Percentiles rank a stretch among this genome's conserved stretches.
Evolutionary conservation across 2,329 filamentous ascomycete species (phyloP).

Genomic region (Trichophyton rubrum): DNA sequence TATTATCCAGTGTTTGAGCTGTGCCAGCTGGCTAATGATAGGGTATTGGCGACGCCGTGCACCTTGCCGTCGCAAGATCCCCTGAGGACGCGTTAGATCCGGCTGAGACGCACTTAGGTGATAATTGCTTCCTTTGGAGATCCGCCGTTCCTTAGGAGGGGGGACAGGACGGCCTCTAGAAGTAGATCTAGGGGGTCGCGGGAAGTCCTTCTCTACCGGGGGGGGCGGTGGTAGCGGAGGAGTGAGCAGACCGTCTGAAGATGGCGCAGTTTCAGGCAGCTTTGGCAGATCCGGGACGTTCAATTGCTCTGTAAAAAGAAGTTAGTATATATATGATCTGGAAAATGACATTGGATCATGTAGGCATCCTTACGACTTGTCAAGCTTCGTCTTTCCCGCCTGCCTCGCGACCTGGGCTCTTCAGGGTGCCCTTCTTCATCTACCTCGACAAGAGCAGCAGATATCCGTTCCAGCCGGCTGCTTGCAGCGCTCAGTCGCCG

Average conservation of each 20-base stretch:
- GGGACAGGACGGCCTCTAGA: constrained; percentile 65
- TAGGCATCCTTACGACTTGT: constrained; percentile 34
- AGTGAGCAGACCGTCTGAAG: constrained; percentile 24
- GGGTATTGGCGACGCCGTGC: constrained; percentile 48
- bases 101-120: constrained; percentile 66
- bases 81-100: constrained; percentile 46
- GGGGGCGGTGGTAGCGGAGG: constrained; percentile 45
- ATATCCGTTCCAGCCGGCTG: constrained; percentile 69
- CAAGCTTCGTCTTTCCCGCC: constrained; percentile 62
- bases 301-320: constrained; percentile 35
- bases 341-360: constrained; percentile 53
- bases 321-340: constrained; percentile 41
- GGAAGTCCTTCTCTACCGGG: constrained; percentile 63
- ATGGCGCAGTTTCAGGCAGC: constrained; percentile 48
- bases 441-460: constrained; percentile 63
- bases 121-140: constrained; percentile 70
- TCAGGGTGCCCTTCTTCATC: constrained; percentile 57
- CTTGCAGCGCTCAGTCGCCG: constrained; percentile 80
- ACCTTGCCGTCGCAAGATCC: constrained; percentile 43
- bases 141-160: constrained; percentile 74
- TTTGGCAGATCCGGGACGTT: constrained; percentile 62
- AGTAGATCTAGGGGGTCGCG: constrained; percentile 58
- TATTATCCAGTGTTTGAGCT: constrained; percentile 61
- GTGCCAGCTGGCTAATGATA: constrained; percentile 54
- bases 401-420: constrained; percentile 56